Percentiles rank a stretch among this genome's conserved stretches.
Evolutionary conservation across 345 rosid species (phyloP).

Genomic region (Kernera saxatilis): DNA sequence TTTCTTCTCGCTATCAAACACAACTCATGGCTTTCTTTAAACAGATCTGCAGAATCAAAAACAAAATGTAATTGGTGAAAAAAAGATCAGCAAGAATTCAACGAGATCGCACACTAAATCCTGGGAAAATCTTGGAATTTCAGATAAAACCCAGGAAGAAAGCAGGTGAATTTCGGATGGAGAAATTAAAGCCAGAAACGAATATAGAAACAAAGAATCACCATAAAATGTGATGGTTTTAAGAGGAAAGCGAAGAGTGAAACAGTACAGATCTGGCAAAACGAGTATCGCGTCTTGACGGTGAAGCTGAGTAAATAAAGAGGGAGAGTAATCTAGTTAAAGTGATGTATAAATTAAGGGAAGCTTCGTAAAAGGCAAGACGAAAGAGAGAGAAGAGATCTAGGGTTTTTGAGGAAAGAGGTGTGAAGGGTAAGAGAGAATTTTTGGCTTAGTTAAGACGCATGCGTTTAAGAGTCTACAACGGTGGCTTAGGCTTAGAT

Average conservation of each 20-base stretch:
- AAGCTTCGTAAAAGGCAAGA: constrained; percentile 21
- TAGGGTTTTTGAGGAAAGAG: constrained; percentile 38
- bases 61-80: not conserved
- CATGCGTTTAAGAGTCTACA: constrained; percentile 33
- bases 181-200: not conserved
- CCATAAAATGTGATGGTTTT: constrained; percentile 21
- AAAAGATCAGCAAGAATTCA: not conserved
- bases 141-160: not conserved
- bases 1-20: not conserved
- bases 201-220: not conserved
- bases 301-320: constrained; percentile 22
- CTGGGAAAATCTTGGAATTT: not conserved
- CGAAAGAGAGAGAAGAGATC: constrained; percentile 33
- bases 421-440: constrained; percentile 21
- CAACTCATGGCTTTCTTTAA: constrained; percentile 11
- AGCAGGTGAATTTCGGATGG: not conserved
- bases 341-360: constrained; percentile 27
- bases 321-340: constrained; percentile 8
- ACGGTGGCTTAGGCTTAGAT: constrained; percentile 37
- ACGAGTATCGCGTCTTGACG: constrained; percentile 10
- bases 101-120: constrained; percentile 19
- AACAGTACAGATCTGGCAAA: constrained; percentile 35
- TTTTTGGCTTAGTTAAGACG: constrained; percentile 40
- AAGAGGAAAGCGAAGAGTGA: not conserved
- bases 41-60: constrained; percentile 18